A percentile compares a stretch with the other conserved stretches of the same genome.
phyloP scores from a whole-genome alignment of 768 basidiomycete species.

The Mycena haematopus region DNA sequence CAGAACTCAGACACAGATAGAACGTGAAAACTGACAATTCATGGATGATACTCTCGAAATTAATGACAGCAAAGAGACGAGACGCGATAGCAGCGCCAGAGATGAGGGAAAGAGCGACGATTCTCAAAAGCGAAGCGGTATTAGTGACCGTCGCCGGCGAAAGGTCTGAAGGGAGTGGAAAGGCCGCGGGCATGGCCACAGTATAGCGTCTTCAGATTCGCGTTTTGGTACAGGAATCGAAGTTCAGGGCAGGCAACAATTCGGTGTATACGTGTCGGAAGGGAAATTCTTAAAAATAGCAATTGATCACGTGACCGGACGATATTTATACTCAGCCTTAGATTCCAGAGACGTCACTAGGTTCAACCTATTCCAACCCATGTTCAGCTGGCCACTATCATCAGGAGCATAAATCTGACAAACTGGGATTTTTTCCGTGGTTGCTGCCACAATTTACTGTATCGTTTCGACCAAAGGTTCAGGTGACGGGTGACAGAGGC shows the following conservation, averaged over 20 bases:
- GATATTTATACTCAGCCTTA: no score
- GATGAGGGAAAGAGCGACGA: conserved; percentile 88
- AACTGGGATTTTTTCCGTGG: no score
- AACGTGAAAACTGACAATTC: conserved; percentile 81
- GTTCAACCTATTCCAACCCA: no score
- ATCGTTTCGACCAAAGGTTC: no score
- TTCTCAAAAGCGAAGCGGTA: conserved; percentile 88
- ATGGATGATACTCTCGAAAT: conserved; percentile 99
- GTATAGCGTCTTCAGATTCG: conserved; percentile 25
- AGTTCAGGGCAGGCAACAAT: background rate
- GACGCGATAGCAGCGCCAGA: conserved; percentile 95
- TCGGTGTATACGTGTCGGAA: conserved; percentile 39
- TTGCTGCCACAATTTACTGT: no score
- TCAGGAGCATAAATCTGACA: no score
- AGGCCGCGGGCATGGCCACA: conserved; percentile 75
- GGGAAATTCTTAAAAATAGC: conserved; percentile 6
- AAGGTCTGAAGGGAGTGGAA: conserved; percentile 72
- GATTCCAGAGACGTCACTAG: no score
- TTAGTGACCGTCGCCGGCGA: conserved; percentile 80
- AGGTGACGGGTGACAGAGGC: no score
- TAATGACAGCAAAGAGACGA: conserved; percentile 94
- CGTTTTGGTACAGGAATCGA: conserved; percentile 20
- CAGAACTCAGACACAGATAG: conserved; percentile 3
- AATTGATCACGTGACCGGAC: background rate
- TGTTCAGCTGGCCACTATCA: no score